Conservation (phyloP, 495 filamentous ascomycete species). For the Aspergillus biplanus region DNA sequence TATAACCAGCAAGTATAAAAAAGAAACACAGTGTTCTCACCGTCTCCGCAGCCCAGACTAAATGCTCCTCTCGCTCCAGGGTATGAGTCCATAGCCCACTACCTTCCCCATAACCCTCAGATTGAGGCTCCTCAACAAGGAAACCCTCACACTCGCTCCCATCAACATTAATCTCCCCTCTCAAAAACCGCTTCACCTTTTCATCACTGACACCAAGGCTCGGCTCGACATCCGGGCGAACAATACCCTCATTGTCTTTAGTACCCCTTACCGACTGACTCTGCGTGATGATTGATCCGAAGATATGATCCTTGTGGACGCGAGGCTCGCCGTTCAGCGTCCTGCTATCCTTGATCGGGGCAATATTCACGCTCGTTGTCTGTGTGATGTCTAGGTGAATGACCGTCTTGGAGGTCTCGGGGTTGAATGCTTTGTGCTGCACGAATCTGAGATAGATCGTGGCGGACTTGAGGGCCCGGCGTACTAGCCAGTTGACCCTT, state of each 20-base stretch:
- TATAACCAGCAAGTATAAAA: neutral
- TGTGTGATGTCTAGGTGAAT: neutral
- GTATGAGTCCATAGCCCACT: neutral
- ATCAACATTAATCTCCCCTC: neutral
- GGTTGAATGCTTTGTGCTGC: neutral
- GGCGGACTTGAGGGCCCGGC: neutral
- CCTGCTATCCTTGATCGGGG: neutral
- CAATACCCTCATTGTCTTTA: neutral
- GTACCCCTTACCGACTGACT: neutral
- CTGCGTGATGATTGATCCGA: neutral
- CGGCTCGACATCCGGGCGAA: neutral
- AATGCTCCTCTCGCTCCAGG: neutral
- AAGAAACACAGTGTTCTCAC: neutral
- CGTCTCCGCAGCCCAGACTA: neutral
- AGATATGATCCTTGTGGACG: neutral
- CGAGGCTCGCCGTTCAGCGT: neutral
- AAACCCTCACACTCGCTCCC: neutral
- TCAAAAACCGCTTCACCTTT: neutral
- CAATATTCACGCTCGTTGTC: conserved; percentile 1
- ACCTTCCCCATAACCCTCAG: neutral
- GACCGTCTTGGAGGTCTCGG: neutral
- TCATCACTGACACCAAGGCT: neutral
- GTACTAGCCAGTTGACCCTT: neutral
- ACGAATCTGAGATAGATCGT: neutral
- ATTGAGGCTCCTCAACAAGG: neutral